phyloP scores from a whole-genome alignment of 2,329 filamentous ascomycete species.

The Microdochium nivale region DNA sequence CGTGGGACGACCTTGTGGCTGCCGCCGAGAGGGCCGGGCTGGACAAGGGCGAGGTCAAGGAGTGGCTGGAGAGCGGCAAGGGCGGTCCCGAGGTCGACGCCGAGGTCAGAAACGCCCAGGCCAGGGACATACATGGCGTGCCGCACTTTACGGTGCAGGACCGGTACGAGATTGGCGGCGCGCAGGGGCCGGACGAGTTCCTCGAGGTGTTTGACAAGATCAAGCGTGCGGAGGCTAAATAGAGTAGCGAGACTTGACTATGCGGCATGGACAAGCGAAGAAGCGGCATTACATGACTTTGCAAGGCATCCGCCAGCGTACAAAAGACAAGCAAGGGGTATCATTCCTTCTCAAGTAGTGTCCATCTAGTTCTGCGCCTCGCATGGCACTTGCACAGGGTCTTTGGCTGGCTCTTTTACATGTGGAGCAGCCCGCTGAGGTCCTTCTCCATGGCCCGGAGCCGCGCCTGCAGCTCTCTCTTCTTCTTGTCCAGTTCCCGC shows the following conservation, averaged over 20 bases:
- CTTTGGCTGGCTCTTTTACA: conserved; percentile 24
- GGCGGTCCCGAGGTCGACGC: conserved; percentile 5
- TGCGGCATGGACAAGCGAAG: too few relatives aligned
- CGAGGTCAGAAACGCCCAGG: conserved; percentile 1
- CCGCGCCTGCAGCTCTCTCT: conserved; percentile 44
- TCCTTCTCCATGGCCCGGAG: conserved; percentile 47
- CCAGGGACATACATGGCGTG: conserved; percentile 7
- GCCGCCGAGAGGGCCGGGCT: conserved; percentile 13
- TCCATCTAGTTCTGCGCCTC: neutral
- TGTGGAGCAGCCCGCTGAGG: conserved; percentile 42
- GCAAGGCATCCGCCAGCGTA: too few relatives aligned
- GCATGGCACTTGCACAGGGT: neutral
- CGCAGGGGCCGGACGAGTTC: conserved; percentile 7
- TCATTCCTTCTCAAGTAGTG: neutral
- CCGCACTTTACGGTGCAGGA: conserved; percentile 9
- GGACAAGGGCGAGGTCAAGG: conserved; percentile 5
- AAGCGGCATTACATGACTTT: too few relatives aligned
- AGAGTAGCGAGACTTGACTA: neutral
- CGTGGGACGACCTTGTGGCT: conserved; percentile 9
- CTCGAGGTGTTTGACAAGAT: conserved; percentile 10
- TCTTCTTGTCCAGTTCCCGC: conserved; percentile 45
- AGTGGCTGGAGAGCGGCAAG: conserved; percentile 4
- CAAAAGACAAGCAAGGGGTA: neutral
- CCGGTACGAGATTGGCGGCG: conserved; percentile 4
- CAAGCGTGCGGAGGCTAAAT: conserved; percentile 3